Evolutionary conservation across 495 filamentous ascomycete genomes (phyloP).

Genomic region (Rostrohypoxylon terebratum): DNA sequence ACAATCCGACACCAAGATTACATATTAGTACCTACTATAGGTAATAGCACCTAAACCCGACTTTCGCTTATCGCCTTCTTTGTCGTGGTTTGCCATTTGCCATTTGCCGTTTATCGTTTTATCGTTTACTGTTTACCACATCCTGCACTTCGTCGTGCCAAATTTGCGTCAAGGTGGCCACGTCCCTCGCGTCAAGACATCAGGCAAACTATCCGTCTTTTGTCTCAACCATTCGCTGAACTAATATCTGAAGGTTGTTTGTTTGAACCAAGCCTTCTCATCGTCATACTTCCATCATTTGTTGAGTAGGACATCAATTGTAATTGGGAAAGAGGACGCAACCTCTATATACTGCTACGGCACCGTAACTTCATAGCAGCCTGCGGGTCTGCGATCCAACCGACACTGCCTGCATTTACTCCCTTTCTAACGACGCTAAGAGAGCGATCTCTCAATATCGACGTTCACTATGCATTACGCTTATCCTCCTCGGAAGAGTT

Average conservation of each 20-base stretch:
- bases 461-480: conserved; percentile 85
- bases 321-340: conserved; percentile 25
- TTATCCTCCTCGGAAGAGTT: conserved; percentile 83
- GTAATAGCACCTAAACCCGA: background rate
- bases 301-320: background rate
- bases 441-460: conserved; percentile 19
- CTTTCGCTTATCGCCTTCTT: conserved; percentile 15
- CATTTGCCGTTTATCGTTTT: conserved; percentile 15
- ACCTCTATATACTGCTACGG: conserved; percentile 17
- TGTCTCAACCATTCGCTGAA: conserved; percentile 29
- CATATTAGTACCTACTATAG: no score
- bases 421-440: conserved; percentile 2
- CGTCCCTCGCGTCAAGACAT: conserved; percentile 28
- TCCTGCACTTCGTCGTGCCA: background rate
- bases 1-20: no score
- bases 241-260: conserved; percentile 9
- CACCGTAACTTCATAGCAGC: conserved; percentile 15
- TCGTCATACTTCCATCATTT: background rate
- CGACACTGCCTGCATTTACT: conserved; percentile 3
- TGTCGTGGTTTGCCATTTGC: conserved; percentile 3
- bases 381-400: background rate
- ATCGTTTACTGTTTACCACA: background rate
- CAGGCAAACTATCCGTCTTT: conserved; percentile 31
- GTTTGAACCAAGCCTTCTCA: conserved; percentile 7
- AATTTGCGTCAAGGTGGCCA: conserved; percentile 38